Conservation (phyloP, 208 protist species). For the Endotrypanum monterogeii region DNA sequence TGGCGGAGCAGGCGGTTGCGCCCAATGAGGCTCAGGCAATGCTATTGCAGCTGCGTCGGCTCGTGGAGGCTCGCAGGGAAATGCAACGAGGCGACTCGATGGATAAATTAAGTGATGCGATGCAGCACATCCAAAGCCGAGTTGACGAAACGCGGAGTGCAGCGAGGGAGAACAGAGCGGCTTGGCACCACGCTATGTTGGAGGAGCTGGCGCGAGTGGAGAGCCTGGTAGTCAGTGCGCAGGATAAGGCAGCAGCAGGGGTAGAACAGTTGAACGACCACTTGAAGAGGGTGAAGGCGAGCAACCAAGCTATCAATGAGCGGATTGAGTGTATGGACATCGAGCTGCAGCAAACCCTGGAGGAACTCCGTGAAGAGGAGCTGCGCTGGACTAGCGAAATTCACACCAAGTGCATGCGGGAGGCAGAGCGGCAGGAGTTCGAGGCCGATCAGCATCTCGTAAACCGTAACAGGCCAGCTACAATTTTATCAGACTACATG, state of each 20-base stretch:
- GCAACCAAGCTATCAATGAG: constrained; percentile 77
- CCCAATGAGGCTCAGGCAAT: constrained; percentile 46
- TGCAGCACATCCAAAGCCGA: constrained; percentile 61
- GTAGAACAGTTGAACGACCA: constrained; percentile 78
- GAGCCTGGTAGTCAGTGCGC: constrained; percentile 40
- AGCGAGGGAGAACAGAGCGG: constrained; percentile 36
- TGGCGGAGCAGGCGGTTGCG: constrained; percentile 24
- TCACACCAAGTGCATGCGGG: constrained; percentile 33
- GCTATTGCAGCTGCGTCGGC: constrained; percentile 58
- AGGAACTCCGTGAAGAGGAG: constrained; percentile 64
- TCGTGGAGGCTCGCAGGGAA: constrained; percentile 64
- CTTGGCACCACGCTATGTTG: constrained; percentile 38
- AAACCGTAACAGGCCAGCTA: constrained; percentile 13
- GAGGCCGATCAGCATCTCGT: constrained; percentile 42
- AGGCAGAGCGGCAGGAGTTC: constrained; percentile 44
- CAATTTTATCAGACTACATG: constrained; percentile 27
- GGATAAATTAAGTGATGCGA: constrained; percentile 47
- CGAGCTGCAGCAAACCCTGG: constrained; percentile 68
- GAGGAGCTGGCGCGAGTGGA: constrained; percentile 57
- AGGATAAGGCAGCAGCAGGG: constrained; percentile 51
- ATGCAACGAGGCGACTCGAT: constrained; percentile 40
- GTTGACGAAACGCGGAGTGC: constrained; percentile 65
- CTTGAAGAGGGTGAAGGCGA: constrained; percentile 62
- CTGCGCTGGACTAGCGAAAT: constrained; percentile 33
- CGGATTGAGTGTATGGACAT: constrained; percentile 81